phyloP scores from a whole-genome alignment of 768 basidiomycete species.

The Suillus cothurnatus region DNA sequence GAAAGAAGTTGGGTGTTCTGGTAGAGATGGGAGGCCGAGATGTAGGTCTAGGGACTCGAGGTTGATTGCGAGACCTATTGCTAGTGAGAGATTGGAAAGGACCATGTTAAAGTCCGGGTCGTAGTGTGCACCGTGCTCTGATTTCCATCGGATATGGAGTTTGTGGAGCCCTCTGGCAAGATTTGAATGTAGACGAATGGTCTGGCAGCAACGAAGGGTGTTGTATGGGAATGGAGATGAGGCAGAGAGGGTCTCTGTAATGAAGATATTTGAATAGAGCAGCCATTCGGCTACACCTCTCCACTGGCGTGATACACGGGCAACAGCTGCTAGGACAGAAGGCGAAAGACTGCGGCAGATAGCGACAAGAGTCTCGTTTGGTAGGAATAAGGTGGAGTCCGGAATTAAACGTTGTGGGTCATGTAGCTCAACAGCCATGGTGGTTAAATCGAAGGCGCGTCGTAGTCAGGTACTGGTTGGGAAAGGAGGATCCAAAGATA shows the following conservation, averaged over 20 bases:
- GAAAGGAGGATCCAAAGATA: constrained; percentile 3
- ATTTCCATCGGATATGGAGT: constrained; percentile 58
- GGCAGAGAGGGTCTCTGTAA: constrained; percentile 49
- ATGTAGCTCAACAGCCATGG: not conserved
- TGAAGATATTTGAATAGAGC: constrained; percentile 54
- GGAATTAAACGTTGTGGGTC: not conserved
- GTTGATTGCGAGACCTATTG: constrained; percentile 37
- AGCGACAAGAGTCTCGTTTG: constrained; percentile 17
- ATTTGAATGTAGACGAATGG: constrained; percentile 48
- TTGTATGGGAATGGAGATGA: constrained; percentile 42
- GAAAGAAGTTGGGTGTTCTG: constrained; percentile 46
- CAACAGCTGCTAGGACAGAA: constrained; percentile 12
- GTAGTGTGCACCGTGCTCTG: constrained; percentile 34
- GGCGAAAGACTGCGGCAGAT: constrained; percentile 13
- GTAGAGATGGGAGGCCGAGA: constrained; percentile 46
- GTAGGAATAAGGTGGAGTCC: not conserved
- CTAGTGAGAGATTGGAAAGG: constrained; percentile 42
- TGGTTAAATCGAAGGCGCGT: not conserved
- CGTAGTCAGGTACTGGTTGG: not conserved
- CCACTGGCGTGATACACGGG: constrained; percentile 13
- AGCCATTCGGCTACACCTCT: constrained; percentile 56
- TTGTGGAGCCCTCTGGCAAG: constrained; percentile 47
- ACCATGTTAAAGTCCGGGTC: constrained; percentile 37
- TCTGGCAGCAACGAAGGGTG: constrained; percentile 54
- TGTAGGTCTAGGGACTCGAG: constrained; percentile 60